Evolutionary conservation across 108 stramenopile genomes (phyloP).

Genomic region (Fragilariopsis cylindrus): DNA sequence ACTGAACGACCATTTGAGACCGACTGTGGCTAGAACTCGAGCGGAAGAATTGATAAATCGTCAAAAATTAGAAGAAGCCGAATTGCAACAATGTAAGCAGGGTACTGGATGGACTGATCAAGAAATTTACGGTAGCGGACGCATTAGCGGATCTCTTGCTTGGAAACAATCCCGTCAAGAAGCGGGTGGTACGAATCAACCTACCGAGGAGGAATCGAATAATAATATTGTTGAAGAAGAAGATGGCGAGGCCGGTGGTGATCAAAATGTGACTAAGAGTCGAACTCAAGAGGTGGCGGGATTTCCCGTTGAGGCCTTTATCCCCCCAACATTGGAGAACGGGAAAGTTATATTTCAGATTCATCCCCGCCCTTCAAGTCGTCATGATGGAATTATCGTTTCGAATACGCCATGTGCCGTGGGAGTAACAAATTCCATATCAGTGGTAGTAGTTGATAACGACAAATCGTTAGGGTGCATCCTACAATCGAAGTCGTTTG

Average conservation of each 20-base stretch:
- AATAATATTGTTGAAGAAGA: conserved; percentile 3
- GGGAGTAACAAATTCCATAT: conserved; percentile 42
- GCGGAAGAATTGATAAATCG: conserved; percentile 34
- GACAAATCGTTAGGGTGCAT: conserved; percentile 58
- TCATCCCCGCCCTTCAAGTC: conserved; percentile 18
- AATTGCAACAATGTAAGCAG: conserved; percentile 31
- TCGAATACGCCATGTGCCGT: conserved; percentile 59
- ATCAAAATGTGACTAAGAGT: conserved; percentile 1
- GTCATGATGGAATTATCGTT: conserved; percentile 42
- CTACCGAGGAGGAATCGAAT: not conserved
- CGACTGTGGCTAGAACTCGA: conserved; percentile 1
- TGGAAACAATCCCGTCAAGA: conserved; percentile 76
- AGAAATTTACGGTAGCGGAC: conserved; percentile 45
- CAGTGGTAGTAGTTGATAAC: conserved; percentile 55
- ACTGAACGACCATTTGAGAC: conserved; percentile 36
- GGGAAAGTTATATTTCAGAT: conserved; percentile 35
- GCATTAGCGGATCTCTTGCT: conserved; percentile 65
- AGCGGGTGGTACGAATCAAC: conserved; percentile 40
- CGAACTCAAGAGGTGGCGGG: conserved; percentile 22
- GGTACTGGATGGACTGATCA: conserved; percentile 44
- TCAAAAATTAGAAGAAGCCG: conserved; percentile 23
- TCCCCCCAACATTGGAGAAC: conserved; percentile 32
- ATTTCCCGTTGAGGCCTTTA: conserved; percentile 60
- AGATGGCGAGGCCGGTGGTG: conserved; percentile 18
- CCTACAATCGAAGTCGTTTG: conserved; percentile 65